These are phyloP conservation scores for Boletus tylopilopsis DNA, from an alignment of 768 basidiomycete species.

Conservation along the genomic window DNA sequence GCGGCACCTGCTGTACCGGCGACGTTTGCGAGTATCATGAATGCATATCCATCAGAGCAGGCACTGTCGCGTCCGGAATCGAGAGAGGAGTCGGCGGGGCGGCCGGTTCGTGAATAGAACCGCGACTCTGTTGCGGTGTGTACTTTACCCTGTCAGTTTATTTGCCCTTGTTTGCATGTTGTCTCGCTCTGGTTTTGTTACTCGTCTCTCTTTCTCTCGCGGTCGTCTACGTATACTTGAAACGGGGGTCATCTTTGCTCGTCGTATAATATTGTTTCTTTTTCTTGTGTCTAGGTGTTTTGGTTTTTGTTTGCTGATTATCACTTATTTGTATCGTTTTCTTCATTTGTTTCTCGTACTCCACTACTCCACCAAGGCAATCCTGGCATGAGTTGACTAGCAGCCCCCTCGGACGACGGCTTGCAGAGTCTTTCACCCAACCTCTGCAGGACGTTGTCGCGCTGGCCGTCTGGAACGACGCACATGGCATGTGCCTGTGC, in stretches of 20 bases:
- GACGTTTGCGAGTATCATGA: constrained; percentile 68
- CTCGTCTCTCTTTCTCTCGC: background rate
- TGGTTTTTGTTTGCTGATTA: background rate
- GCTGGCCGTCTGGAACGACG: constrained; percentile 19
- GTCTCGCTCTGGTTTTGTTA: background rate
- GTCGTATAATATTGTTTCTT: constrained; percentile 11
- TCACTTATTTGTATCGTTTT: constrained; percentile 1
- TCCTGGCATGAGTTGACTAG: background rate
- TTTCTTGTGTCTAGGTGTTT: background rate
- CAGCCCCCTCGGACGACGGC: constrained; percentile 4
- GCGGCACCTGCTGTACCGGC: constrained; percentile 39
- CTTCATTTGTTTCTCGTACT: background rate
- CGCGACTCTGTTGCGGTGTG: background rate
- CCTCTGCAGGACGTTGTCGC: constrained; percentile 9
- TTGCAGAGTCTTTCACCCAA: constrained; percentile 5
- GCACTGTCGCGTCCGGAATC: constrained; percentile 26
- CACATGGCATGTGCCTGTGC: constrained; percentile 6
- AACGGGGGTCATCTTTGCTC: background rate
- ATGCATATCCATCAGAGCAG: constrained; percentile 51
- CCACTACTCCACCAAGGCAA: background rate
- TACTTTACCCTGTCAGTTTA: constrained; percentile 6
- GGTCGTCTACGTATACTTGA: background rate
- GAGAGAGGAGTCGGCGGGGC: constrained; percentile 22
- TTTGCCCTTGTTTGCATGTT: background rate
- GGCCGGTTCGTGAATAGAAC: constrained; percentile 14